A percentile compares a stretch with the other conserved stretches of the same genome.
Evolutionary conservation across 345 rosid genomes (phyloP).

Genomic region (Hibiscus syriacus): DNA sequence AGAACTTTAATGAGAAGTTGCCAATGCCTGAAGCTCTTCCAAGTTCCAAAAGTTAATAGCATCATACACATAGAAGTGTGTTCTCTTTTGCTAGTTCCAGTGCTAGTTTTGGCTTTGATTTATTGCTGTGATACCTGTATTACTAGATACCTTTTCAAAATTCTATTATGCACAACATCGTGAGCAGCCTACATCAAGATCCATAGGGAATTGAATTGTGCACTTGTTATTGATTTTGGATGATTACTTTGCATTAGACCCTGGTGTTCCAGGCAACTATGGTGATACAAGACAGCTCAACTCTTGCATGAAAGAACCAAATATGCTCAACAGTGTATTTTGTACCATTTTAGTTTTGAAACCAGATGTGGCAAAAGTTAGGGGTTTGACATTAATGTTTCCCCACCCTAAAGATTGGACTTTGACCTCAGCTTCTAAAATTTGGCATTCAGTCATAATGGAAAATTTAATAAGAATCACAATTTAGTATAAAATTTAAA

Average conservation of each 20-base stretch:
- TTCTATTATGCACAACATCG: background rate
- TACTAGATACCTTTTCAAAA: background rate
- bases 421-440: background rate
- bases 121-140: background rate
- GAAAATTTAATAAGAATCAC: constrained; percentile 1
- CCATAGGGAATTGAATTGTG: too few relatives aligned
- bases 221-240: background rate
- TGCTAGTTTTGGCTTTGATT: background rate
- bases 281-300: background rate
- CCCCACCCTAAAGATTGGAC: background rate
- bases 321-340: background rate
- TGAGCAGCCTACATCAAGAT: too few relatives aligned
- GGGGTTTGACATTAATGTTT: background rate
- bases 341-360: too few relatives aligned
- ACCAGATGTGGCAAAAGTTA: too few relatives aligned
- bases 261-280: background rate
- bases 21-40: too few relatives aligned
- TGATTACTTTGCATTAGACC: background rate
- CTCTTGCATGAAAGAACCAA: background rate
- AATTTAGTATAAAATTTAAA: background rate
- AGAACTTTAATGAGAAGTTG: too few relatives aligned
- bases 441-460: background rate
- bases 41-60: too few relatives aligned
- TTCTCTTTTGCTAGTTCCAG: background rate
- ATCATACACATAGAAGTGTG: too few relatives aligned